Conservation (phyloP, 176 grass and related monocot species). For the Eleusine coracana region DNA sequence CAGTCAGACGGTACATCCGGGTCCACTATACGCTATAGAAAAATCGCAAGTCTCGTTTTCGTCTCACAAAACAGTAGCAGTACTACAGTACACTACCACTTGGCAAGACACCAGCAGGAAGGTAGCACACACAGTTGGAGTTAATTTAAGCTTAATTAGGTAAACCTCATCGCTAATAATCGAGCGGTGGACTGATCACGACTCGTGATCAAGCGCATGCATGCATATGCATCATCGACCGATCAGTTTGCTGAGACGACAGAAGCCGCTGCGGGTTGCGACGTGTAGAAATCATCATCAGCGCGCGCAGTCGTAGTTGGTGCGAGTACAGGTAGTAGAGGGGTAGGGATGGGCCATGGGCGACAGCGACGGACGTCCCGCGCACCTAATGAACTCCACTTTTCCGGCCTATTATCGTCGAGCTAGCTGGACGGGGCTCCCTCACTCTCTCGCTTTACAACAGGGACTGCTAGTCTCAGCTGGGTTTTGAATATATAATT, state of each 20-base stretch:
- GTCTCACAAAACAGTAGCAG: neutral
- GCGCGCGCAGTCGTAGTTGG: slow-evolving; percentile 11
- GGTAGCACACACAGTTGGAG: neutral
- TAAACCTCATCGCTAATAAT: slow-evolving; percentile 10
- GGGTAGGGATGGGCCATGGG: too few species aligned
- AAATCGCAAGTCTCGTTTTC: neutral
- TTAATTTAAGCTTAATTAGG: slow-evolving; percentile 9
- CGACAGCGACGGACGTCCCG: neutral
- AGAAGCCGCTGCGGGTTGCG: neutral
- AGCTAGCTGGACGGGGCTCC: neutral
- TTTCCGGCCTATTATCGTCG: neutral
- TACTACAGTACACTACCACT: neutral
- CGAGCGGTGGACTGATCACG: neutral
- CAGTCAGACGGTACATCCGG: neutral
- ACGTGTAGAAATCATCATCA: neutral
- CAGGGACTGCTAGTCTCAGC: neutral
- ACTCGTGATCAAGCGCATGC: neutral
- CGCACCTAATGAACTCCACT: slow-evolving; percentile 23
- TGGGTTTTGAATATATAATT: neutral
- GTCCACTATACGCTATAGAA: neutral
- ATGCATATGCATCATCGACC: neutral
- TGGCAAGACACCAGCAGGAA: neutral
- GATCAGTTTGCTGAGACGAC: neutral
- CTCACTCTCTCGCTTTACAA: slow-evolving; percentile 11
- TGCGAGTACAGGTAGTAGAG: slow-evolving; percentile 22